Base-by-base conservation (phyloP, 2,329 filamentous ascomycete genomes). In the Chaetoscypha palmicola region DNA sequence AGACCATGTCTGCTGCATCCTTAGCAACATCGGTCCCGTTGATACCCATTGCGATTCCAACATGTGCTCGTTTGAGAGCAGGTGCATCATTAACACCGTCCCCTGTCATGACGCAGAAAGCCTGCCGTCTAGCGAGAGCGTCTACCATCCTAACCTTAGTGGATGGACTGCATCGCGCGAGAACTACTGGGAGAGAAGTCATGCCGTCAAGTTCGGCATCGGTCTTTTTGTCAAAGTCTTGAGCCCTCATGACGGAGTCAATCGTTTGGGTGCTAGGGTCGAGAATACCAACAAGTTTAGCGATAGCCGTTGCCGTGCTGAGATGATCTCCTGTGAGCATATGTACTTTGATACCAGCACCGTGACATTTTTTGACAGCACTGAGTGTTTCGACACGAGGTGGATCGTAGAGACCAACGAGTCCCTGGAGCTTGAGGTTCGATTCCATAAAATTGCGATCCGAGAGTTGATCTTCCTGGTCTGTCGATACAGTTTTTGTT, bases 121-220 rank as follows among this genome's bases (percentile, higher is more conserved):
- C 34, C 78, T 76, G 73, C 31, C 87, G 81, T 12, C 88, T 79
- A 52, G 90, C 85, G 12, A 94, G 75, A 4, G 88, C 87, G 54
- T 90, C 86, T 40, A 94, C 90, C 87, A 94, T 94, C 47, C 86
- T 81, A 3, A 88, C 87, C 66, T 94, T 94, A 30, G 88, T 94
- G 47, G 85, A 79, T 0, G 89, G 88, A 1, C 86, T 84, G 60
- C 87, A 94, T 28, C 88, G 81, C 28, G 88, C 87, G 48, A 94
- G 82, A 7, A 94, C 88, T 1, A 91, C 70, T 2, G 87, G 87
- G 2, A 94, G 68, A 31, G 87, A 78, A 3, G 83, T 80, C 12
- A 94, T 68, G 0, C 72, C 70, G 52, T 94, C 87, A 43, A 94
- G 85, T 62, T 92, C 77, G 0, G 71, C 77, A 36, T 92, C 83